A percentile compares a stretch with the other conserved stretches of the same genome.
These are phyloP conservation scores for Aspergillus awamori DNA, from an alignment of 2,329 filamentous ascomycete genomes.

Conservation along the genomic window DNA sequence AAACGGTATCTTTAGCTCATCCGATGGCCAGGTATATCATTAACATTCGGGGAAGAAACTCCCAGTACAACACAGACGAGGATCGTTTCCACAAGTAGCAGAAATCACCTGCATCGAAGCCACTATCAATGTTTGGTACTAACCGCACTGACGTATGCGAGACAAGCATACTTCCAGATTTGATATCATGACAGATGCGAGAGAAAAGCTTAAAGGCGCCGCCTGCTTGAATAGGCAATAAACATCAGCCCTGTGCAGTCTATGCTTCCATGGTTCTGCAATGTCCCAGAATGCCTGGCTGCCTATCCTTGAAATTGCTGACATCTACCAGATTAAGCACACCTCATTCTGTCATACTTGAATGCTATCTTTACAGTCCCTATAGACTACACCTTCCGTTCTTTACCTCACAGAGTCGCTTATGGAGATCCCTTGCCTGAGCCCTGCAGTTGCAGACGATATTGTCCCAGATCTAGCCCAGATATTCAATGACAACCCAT, in stretches of 20 bases:
- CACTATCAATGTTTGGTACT: too few relatives aligned
- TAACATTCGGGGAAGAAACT: too few relatives aligned
- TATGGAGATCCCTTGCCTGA: neutral
- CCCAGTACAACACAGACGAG: too few relatives aligned
- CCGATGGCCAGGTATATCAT: too few relatives aligned
- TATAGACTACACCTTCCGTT: neutral
- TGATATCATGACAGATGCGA: neutral
- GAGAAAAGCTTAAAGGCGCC: neutral
- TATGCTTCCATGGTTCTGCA: neutral
- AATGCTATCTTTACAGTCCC: neutral
- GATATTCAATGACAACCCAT: neutral
- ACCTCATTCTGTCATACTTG: neutral
- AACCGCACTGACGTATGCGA: neutral
- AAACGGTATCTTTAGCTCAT: too few relatives aligned
- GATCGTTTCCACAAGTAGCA: too few relatives aligned
- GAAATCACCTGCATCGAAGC: too few relatives aligned
- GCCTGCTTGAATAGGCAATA: neutral
- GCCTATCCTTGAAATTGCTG: neutral
- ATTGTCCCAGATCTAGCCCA: neutral
- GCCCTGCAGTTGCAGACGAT: neutral
- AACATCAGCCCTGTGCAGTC: neutral
- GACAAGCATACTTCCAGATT: neutral
- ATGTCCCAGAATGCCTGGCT: neutral
- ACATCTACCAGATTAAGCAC: neutral
- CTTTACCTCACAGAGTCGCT: neutral